phyloP scores from a whole-genome alignment of 1,284 basidiomycete genomes.

The Ganoderma meredithae region DNA sequence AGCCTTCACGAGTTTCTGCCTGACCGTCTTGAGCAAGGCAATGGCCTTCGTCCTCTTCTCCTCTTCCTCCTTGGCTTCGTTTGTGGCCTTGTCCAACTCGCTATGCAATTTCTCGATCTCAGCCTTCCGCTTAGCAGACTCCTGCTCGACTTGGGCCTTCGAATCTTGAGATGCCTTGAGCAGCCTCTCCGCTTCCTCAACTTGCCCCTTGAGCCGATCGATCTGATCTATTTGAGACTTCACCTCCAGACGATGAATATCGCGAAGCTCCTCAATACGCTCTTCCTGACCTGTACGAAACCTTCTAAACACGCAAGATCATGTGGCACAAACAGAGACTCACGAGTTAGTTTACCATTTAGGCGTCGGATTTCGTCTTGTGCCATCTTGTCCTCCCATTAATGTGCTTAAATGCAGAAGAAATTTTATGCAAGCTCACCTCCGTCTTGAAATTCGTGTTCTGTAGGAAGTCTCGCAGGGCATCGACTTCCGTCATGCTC shows the following conservation, averaged over 20 bases:
- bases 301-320: too few relatives aligned
- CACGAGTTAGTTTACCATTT: constrained; percentile 75
- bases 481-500: constrained; percentile 68
- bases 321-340: constrained; percentile 33
- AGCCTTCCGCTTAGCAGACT: constrained; percentile 54
- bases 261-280: constrained; percentile 83
- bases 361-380: constrained; percentile 80
- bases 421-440: constrained; percentile 49
- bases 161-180: constrained; percentile 62
- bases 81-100: constrained; percentile 70
- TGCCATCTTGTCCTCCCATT: constrained; percentile 53
- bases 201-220: constrained; percentile 71
- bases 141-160: constrained; percentile 54
- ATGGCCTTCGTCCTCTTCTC: constrained; percentile 96
- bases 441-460: constrained; percentile 74
- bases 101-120: constrained; percentile 63
- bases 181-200: constrained; percentile 74
- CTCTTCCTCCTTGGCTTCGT: constrained; percentile 86
- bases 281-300: constrained; percentile 75
- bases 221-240: constrained; percentile 79
- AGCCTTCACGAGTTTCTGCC: constrained; percentile 90
- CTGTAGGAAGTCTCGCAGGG: constrained; percentile 77
- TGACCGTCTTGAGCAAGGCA: constrained; percentile 88
- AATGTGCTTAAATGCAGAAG: not conserved
- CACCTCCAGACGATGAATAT: constrained; percentile 82